Evolutionary conservation across 169 alveolate species (phyloP).

Genomic region (Plasmodium berghei): DNA sequence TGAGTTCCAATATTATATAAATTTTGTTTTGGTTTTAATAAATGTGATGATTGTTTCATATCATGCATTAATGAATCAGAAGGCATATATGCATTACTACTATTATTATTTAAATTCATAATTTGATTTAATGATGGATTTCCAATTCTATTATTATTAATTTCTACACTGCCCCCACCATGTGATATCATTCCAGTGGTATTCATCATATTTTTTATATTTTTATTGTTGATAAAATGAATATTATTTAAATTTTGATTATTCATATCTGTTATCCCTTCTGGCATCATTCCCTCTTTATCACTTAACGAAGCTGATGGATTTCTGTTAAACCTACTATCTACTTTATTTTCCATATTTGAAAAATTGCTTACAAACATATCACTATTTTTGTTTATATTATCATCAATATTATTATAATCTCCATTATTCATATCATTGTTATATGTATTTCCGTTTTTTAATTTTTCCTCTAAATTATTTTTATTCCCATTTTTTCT

Average conservation of each 20-base stretch:
- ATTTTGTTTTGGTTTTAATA: slow-evolving; percentile 28
- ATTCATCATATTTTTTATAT: slow-evolving; percentile 4
- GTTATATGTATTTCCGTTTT: not conserved
- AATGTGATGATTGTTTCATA: slow-evolving; percentile 47
- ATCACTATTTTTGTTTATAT: slow-evolving; percentile 10
- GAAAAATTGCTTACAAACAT: not conserved
- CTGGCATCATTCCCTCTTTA: slow-evolving; percentile 6
- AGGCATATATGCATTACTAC: slow-evolving; percentile 9
- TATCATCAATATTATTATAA: slow-evolving; percentile 19
- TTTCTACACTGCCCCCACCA: not conserved
- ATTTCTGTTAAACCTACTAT: not conserved
- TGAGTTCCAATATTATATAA: slow-evolving; percentile 2
- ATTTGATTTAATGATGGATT: slow-evolving; percentile 34
- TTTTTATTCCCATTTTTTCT: slow-evolving; percentile 2
- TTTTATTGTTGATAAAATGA: slow-evolving; percentile 5
- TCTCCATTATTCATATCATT: not conserved
- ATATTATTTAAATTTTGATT: slow-evolving; percentile 18
- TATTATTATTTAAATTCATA: slow-evolving; percentile 18
- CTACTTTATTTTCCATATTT: slow-evolving; percentile 4
- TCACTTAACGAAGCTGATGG: slow-evolving; percentile 11
- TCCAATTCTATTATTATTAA: slow-evolving; percentile 12
- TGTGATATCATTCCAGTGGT: not conserved
- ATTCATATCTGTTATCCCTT: not conserved
- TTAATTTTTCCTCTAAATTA: not conserved
- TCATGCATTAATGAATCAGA: slow-evolving; percentile 40